phyloP scores from a whole-genome alignment of 352 stramenopile genomes.

The Saprolegnia diclina region DNA sequence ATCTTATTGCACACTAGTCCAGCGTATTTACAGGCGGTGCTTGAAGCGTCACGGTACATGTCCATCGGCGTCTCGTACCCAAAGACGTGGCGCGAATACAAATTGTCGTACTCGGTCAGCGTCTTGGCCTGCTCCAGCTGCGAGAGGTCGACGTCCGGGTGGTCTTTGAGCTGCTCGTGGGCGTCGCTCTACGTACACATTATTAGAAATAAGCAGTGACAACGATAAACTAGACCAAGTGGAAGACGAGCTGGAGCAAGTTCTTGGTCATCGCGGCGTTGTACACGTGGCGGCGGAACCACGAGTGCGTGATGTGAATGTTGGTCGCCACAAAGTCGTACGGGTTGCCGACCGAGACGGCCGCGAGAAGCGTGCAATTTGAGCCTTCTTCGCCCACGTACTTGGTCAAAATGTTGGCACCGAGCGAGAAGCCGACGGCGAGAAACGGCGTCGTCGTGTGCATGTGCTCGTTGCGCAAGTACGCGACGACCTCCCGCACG shows the following conservation, averaged over 20 bases:
- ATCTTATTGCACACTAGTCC: not conserved
- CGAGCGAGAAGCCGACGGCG: conserved; percentile 62
- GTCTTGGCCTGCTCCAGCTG: conserved; percentile 34
- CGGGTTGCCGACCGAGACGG: conserved; percentile 60
- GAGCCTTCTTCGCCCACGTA: conserved; percentile 55
- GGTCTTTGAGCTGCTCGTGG: conserved; percentile 45
- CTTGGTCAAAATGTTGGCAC: conserved; percentile 68
- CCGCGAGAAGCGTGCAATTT: conserved; percentile 35
- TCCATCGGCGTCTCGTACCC: conserved; percentile 29
- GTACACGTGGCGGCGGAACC: conserved; percentile 55
- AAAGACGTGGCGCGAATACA: conserved; percentile 50
- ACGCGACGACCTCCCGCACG: conserved; percentile 42
- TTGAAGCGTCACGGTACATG: conserved; percentile 42
- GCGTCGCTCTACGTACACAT: conserved; percentile 42
- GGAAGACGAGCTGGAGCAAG: conserved; percentile 50
- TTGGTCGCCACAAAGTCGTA: conserved; percentile 53
- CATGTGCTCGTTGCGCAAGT: conserved; percentile 31
- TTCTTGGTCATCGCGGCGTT: conserved; percentile 43
- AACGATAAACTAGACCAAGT: not conserved
- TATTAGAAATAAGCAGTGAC: not conserved
- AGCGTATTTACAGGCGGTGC: conserved; percentile 22
- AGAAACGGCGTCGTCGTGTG: conserved; percentile 30
- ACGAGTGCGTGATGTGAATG: conserved; percentile 36
- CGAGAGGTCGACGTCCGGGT: conserved; percentile 43
- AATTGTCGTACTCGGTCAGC: conserved; percentile 54